Base-by-base conservation (phyloP, 2,329 filamentous ascomycete genomes). In the Paraphoma sp. region DNA sequence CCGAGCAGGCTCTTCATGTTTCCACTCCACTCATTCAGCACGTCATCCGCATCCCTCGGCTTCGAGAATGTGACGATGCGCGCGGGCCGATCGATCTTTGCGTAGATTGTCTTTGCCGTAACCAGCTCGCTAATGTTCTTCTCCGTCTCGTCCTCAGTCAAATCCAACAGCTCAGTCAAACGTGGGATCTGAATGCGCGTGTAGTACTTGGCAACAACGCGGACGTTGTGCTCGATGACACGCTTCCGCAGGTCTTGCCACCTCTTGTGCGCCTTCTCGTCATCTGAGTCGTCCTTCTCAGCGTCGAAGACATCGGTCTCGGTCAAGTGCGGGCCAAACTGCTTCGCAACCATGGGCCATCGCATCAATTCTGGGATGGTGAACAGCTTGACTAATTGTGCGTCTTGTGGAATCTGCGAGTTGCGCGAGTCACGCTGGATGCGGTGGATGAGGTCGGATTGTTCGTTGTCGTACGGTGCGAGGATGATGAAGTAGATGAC, bases 41-140 rank as follows among this genome's bases (percentile, higher is more conserved):
- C 88, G 78, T 99, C 95, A 74, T 99, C 95, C 1, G 93, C 92
- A 78, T 97, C 93, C 63, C 94, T 87, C 50, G 93, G 92, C 84
- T 96, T 95, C 61, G 94, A 93, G 74, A 99, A 99, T 78, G 85
- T 97, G 71, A 99, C 93, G 59, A 98, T 86, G 56, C 91, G 86
- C 6, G 95, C 95, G 0, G 95, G 95, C 46, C 95, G 87, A 77
- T 99, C 95, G 70, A 99, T 99, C 80, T 96, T 96, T 61, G 95
- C 95, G 72, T 95, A 97, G 62, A 99, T 94, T 7, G 95, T 99
- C 87, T 98, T 98, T 64, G 91, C 93, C 42, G 93, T 97, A 48
- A 99, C 95, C 59, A 99, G 83, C 70, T 99, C 92, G 76, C 92
- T 96, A 72, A 99, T 97, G 82, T 98, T 98, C 84, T 96, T 97